Conservation (phyloP, 257 asterid species). For the Plantago elongata region DNA sequence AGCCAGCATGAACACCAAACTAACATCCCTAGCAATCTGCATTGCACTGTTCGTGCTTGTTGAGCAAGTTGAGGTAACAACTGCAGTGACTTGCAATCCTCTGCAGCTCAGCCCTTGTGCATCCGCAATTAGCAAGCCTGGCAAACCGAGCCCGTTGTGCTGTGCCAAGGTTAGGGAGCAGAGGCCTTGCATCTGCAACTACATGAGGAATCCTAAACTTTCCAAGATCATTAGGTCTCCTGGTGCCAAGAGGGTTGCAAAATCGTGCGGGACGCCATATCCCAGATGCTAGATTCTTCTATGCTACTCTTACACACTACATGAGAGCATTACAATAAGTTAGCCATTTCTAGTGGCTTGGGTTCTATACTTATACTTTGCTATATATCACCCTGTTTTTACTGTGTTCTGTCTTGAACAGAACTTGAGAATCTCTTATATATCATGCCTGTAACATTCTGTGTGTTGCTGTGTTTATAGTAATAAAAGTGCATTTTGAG, state of each 20-base stretch:
- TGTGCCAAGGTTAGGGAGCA: constrained; percentile 67
- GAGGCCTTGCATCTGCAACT: constrained; percentile 74
- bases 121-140: constrained; percentile 55
- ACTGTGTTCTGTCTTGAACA: constrained; percentile 6
- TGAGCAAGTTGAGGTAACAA: constrained; percentile 31
- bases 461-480: constrained; percentile 19
- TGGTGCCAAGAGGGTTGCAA: constrained; percentile 72
- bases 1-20: constrained; percentile 26
- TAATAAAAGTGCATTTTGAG: constrained; percentile 20
- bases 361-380: not conserved
- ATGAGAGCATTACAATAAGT: constrained; percentile 5
- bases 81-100: constrained; percentile 66
- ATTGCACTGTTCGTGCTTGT: constrained; percentile 31
- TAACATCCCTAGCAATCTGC: constrained; percentile 21
- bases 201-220: constrained; percentile 69
- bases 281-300: constrained; percentile 47
- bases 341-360: constrained; percentile 10
- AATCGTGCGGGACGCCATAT: constrained; percentile 66
- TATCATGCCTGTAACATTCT: constrained; percentile 24
- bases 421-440: constrained; percentile 15
- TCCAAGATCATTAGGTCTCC: constrained; percentile 75
- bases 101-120: constrained; percentile 82
- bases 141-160: constrained; percentile 43
- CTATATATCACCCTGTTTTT: not conserved
- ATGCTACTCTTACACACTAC: not conserved